Evolutionary conservation across 306 rosid genomes (phyloP), one percentile per base, ranked within the genome.

Genomic region (Trifolium fragiferum): DNA sequence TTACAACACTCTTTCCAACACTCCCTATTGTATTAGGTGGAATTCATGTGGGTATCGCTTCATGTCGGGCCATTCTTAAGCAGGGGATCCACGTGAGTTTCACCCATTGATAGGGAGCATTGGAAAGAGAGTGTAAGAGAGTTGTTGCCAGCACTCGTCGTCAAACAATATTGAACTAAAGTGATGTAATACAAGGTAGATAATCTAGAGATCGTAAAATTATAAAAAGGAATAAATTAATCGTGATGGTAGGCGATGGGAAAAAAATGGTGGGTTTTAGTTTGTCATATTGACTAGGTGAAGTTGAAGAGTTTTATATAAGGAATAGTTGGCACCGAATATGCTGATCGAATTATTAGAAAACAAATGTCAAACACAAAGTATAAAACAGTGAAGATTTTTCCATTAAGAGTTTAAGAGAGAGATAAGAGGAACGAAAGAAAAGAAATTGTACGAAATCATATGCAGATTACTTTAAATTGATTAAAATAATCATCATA

Each of bases 341-440:
- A 50, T 75, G 30, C 44, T 37, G 59, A 38, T 65, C 51, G 18
- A 15, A 21, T 64, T 50, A 43, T 64, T 64, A 11, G 25, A 19
- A 20, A 51, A 53, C 41, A 20, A 18, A 72, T 8, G 57, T 13
- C 10, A 53, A 76, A 38, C 12, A 15, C 15, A 27, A 64, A 50
- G 51, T 62, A 63, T 63, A 33, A 57, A 35, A 47, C 6, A 8
- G 71, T 19, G 25, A 23, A 47, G 9, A 3, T 49, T 13, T 60
- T 75, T 37, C 38, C 37, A 49, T 63, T 25, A 64, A 46, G 47
- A 5, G 53, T 21, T 64, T 50, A 37, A 47, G 37, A 54, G 64
- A 74, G 30, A 53, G 50, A 65, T 18, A 18, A 38, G 19, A 47
- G 46, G 77, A 73, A 66, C n/a, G 23, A 54, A 50, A 63, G 23